Conservation (phyloP, 2,329 filamentous ascomycete species). For the Acrocalymma vagum region DNA sequence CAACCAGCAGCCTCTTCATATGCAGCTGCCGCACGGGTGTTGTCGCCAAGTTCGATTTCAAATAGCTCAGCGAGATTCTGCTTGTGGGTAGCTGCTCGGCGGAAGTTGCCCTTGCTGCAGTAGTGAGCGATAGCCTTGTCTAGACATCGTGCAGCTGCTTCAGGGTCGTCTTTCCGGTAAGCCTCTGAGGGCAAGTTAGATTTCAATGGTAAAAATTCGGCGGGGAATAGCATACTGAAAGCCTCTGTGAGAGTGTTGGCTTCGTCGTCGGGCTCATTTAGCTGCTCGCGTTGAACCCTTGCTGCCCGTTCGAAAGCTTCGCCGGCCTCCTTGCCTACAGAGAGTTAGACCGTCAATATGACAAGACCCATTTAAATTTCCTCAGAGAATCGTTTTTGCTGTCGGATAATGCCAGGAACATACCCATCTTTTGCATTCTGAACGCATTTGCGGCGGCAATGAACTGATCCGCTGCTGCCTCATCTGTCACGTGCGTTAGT, state of each 20-base stretch:
- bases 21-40: slow-evolving; percentile 78
- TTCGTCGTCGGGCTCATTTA: slow-evolving; percentile 92
- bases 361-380: no score
- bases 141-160: slow-evolving; percentile 83
- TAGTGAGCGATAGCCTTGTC: slow-evolving; percentile 85
- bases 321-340: slow-evolving; percentile 81
- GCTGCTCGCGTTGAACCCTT: slow-evolving; percentile 77
- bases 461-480: slow-evolving; percentile 87
- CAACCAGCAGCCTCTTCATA: slow-evolving; percentile 88
- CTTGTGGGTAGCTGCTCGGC: slow-evolving; percentile 88
- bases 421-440: slow-evolving; percentile 85
- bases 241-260: slow-evolving; percentile 89
- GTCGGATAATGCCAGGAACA: slow-evolving; percentile 24
- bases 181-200: slow-evolving; percentile 62
- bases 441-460: slow-evolving; percentile 91
- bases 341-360: slow-evolving; percentile 13
- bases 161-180: slow-evolving; percentile 84
- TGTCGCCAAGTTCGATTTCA: slow-evolving; percentile 81
- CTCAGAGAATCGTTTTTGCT: background rate
- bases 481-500: slow-evolving; percentile 56
- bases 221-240: slow-evolving; percentile 64
- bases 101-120: slow-evolving; percentile 87
- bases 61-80: slow-evolving; percentile 88
- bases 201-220: fast-evolving
- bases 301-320: slow-evolving; percentile 86